Base-by-base conservation (phyloP, 805 yeast genomes). In the Metschnikowia peoriensis region DNA sequence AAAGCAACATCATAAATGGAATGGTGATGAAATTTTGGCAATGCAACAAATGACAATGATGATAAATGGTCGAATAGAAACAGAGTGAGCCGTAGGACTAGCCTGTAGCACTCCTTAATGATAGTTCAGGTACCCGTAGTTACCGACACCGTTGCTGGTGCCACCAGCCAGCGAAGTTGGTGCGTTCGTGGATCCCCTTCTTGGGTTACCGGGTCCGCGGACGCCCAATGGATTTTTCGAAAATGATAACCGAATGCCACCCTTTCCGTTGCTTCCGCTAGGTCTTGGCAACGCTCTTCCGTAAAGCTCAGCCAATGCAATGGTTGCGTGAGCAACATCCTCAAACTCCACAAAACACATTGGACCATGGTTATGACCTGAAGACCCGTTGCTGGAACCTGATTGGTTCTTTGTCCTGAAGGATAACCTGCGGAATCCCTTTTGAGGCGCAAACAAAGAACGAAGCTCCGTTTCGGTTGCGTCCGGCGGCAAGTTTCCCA, bases 331-430 rank as follows among this genome's bases (percentile, higher is more conserved):
- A 3, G 88, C 85, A 48, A 94, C 96, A 68, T 93, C 97, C 62
- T 94, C 99, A 73, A 94, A 94, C 75, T 94, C 99, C 50, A 94
- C 99, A 77, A 94, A 94, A 70, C 99, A 94, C 98, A 94, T 94
- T 50, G 99, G 99, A 5, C 99, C 98, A 72, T 88, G 96, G 59
- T 82, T 80, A 53, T 71, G 73, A 41, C 63, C 59, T 27, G 65
- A 49, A 0, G 63, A 56, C 15, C 59, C 54, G 61, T 54, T 61
- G 53, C 55, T 55, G 54, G 28, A 69, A 57, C 51, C 48, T 6
- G 55, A 42, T 54, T 66, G 71, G 53, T 69, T 71, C 70, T 91
- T 90, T 15, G 96, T 92, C 61, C 97, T 81, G 76, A 94, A 94
- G 16, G 96, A 88, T 48, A 94, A 78, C 50, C 99, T 78, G 66